Percentiles rank a stretch among this genome's conserved stretches.
Evolutionary conservation across 2,329 filamentous ascomycete genomes (phyloP).

Genomic region (Neocucurbitaria cava): DNA sequence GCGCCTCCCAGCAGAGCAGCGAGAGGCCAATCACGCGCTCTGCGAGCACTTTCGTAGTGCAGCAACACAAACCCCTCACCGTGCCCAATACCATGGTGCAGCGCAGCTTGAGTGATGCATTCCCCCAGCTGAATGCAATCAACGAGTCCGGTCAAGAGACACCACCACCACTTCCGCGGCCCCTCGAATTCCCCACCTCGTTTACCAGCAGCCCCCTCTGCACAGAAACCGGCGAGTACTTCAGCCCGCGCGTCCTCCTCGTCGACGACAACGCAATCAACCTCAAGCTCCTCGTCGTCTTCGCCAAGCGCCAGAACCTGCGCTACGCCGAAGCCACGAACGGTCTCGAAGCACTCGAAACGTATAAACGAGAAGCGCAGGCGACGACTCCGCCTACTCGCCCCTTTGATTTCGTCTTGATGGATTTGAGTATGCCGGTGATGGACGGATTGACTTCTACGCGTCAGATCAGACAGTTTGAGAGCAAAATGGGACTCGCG

Average conservation of each 20-base stretch:
- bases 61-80: conserved; percentile 19
- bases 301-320: conserved; percentile 42
- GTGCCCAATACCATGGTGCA: conserved; percentile 18
- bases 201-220: conserved; percentile 23
- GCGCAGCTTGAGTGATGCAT: conserved; percentile 34
- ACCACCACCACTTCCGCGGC: conserved; percentile 18
- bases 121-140: conserved; percentile 6
- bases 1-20: conserved; percentile 18
- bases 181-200: conserved; percentile 24
- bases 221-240: conserved; percentile 29
- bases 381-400: conserved; percentile 19
- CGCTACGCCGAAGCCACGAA: conserved; percentile 39
- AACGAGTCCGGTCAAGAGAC: conserved; percentile 7
- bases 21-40: conserved; percentile 26
- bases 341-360: conserved; percentile 41
- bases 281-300: conserved; percentile 50
- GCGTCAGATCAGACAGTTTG: conserved; percentile 35
- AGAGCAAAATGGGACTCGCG: conserved; percentile 28
- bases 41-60: conserved; percentile 13
- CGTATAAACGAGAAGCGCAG: conserved; percentile 27
- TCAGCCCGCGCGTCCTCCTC: conserved; percentile 39
- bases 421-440: conserved; percentile 46
- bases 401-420: conserved; percentile 43
- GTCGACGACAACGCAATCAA: conserved; percentile 47
- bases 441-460: conserved; percentile 51